A percentile compares a stretch with the other conserved stretches of the same genome.
phyloP scores from a whole-genome alignment of 805 yeast species.

The Lipomyces starkeyi region DNA sequence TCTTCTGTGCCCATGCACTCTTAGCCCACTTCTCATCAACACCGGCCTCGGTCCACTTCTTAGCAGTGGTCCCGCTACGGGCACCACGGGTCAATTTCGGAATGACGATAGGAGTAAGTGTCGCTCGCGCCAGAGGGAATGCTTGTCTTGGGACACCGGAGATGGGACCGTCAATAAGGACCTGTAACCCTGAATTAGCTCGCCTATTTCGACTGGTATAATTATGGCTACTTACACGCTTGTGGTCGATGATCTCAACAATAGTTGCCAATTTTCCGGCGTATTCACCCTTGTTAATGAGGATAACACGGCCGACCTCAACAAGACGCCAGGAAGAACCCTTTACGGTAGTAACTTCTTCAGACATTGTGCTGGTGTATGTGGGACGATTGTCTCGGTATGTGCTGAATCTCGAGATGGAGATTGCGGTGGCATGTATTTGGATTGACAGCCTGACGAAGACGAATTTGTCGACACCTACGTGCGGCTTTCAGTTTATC shows the following conservation, averaged over 20 bases:
- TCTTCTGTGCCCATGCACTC: conserved; percentile 97
- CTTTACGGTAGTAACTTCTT: conserved; percentile 76
- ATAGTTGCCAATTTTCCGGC: conserved; percentile 91
- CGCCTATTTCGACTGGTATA: neutral
- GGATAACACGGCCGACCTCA: conserved; percentile 98
- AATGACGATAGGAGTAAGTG: conserved; percentile 89
- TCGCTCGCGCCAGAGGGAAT: conserved; percentile 81
- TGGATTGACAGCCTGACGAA: neutral
- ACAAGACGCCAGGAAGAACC: conserved; percentile 99
- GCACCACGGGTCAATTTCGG: conserved; percentile 92
- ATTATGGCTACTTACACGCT: conserved; percentile 68
- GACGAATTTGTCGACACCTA: neutral
- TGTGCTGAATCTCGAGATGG: neutral
- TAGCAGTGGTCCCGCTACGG: conserved; percentile 79
- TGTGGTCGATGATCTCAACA: conserved; percentile 99
- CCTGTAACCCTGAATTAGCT: conserved; percentile 52
- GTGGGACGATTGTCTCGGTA: conserved; percentile 2
- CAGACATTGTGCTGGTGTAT: conserved; percentile 56
- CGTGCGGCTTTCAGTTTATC: neutral
- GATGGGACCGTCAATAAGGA: conserved; percentile 95
- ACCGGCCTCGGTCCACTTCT: conserved; percentile 93
- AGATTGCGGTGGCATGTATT: neutral
- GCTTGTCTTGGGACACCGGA: conserved; percentile 91
- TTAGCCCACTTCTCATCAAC: conserved; percentile 89
- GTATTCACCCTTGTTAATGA: conserved; percentile 75